Evolutionary conservation across 169 alveolate species (phyloP), one percentile per base, ranked within the genome.

Genomic region (Plasmodium malariae): DNA sequence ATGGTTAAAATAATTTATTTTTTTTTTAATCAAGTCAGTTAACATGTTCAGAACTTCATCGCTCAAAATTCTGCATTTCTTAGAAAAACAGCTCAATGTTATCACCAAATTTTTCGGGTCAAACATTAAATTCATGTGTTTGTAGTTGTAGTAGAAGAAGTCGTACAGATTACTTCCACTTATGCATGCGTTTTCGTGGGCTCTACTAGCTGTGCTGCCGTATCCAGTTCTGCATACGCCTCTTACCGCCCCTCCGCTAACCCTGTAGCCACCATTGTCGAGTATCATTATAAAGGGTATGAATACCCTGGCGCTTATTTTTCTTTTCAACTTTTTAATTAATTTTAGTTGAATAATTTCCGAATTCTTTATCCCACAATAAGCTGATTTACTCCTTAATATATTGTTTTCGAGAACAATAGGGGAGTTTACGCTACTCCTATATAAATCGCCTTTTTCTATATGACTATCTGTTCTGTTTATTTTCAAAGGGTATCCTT

Each of bases 81-180:
- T 65, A 14, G 89, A 78, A 54, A 78, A 78, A 51, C 74, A 45
- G 37, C 76, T 63, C 3, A 78, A 37, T 26, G 89, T 63, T 17
- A 78, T 68, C 21, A 78, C 32, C 14, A 78, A 34, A 11, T 78
- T 62, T 48, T 78, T 78, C 28, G 7, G 30, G 43, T 78, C 62
- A 36, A 78, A 78, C 19, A 28, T 62, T 37, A 78, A 40, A 54
- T 67, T 34, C 59, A 78, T 65, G 48, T 78, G 51, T 24, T 78
- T 78, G 40, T 78, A 78, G 17, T 21, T 28, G 28, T 78, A 34
- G 17, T 32, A 36, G 14, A 78, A 68, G 37, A 78, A 63, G 51
- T 32, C 76, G 34, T 19, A 59, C 26, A 59, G 26, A 24, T 24
- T 24, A 24, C 26, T 59, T 21, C 11, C 3, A 37, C 51, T 5